A percentile compares a stretch with the other conserved stretches of the same genome.
Conservation (phyloP, 306 rosid genomes). For the Corylus americana region DNA sequence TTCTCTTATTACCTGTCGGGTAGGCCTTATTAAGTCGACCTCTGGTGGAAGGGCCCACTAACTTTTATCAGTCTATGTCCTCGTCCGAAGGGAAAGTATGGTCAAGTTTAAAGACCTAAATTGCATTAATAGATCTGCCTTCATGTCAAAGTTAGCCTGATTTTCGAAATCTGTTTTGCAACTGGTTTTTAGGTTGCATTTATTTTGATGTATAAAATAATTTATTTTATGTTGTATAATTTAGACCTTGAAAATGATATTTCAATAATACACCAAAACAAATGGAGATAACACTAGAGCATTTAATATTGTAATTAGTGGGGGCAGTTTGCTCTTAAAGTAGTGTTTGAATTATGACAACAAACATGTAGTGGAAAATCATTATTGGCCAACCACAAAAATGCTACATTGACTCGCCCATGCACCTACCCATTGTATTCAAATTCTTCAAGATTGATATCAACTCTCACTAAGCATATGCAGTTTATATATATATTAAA, state of each 20-base stretch:
- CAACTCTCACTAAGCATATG: not conserved
- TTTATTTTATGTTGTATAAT: no score
- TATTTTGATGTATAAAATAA: no score
- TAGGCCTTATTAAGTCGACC: no score
- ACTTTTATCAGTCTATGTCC: not conserved
- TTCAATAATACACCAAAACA: no score
- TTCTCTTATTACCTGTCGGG: no score
- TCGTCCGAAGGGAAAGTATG: not conserved
- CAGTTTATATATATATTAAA: not conserved
- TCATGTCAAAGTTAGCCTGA: not conserved
- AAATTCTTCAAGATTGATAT: not conserved
- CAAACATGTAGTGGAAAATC: not conserved
- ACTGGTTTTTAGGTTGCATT: no score
- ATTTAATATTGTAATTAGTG: not conserved
- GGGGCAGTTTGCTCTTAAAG: not conserved
- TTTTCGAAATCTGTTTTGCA: no score
- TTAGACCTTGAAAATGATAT: no score
- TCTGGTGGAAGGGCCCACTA: no score
- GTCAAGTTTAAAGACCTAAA: not conserved
- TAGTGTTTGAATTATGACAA: not conserved
- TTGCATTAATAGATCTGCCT: not conserved
- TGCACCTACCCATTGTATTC: not conserved
- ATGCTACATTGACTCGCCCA: not conserved
- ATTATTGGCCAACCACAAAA: not conserved
- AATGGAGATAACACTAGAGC: no score